phyloP scores from a whole-genome alignment of 768 basidiomycete species.

The Coprinopsis marcescibilis region DNA sequence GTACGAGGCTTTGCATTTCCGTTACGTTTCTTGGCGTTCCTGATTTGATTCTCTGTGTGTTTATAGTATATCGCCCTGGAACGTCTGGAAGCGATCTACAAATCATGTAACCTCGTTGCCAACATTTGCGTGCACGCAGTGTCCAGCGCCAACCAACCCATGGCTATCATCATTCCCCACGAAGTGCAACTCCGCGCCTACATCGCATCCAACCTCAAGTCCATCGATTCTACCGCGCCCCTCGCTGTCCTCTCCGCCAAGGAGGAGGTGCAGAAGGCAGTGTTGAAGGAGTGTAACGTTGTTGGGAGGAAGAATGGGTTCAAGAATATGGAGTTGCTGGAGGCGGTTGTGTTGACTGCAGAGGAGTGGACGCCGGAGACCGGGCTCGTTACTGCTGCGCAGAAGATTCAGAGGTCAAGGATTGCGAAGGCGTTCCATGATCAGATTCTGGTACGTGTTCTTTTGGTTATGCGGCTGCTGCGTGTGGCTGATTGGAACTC shows the following conservation, averaged over 20 bases:
- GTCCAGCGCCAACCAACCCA: slow-evolving; percentile 71
- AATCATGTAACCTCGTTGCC: slow-evolving; percentile 68
- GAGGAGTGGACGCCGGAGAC: slow-evolving; percentile 93
- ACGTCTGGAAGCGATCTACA: slow-evolving; percentile 82
- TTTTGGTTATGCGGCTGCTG: slow-evolving; percentile 6
- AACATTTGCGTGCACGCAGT: slow-evolving; percentile 84
- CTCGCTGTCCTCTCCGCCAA: slow-evolving; percentile 54
- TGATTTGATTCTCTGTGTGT: too few relatives aligned
- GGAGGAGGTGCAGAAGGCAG: slow-evolving; percentile 47
- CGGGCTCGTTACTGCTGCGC: slow-evolving; percentile 66
- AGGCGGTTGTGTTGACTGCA: slow-evolving; percentile 68
- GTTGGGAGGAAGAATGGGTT: slow-evolving; percentile 84
- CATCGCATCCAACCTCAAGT: slow-evolving; percentile 33
- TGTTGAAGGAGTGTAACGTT: slow-evolving; percentile 72
- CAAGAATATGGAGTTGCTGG: slow-evolving; percentile 71
- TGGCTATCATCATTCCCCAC: slow-evolving; percentile 85
- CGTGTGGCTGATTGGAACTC: too few relatives aligned
- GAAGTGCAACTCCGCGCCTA: slow-evolving; percentile 71
- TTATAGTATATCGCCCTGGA: slow-evolving; percentile 86
- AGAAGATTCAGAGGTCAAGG: slow-evolving; percentile 32
- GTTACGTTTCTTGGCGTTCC: too few relatives aligned
- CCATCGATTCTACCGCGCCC: slow-evolving; percentile 32
- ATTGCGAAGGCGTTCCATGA: slow-evolving; percentile 29
- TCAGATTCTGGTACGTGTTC: slow-evolving; percentile 22
- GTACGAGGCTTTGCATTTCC: too few relatives aligned